Percentiles rank a stretch among this genome's conserved stretches.
Conservation (phyloP, 768 basidiomycete species). For the Boletus pseudopeckii region DNA sequence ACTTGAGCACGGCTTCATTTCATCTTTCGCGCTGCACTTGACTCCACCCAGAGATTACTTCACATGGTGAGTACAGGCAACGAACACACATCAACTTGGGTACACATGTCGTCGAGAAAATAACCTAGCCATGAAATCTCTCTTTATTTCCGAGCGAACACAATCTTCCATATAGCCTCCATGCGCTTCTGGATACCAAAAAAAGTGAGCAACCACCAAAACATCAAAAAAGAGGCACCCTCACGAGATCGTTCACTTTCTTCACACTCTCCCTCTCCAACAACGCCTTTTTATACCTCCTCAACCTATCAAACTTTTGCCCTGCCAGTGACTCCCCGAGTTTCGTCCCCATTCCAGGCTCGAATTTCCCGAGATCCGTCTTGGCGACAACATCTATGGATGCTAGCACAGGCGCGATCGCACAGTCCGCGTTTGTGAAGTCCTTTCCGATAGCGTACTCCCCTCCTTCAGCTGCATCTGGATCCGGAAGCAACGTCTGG, state of each 20-base stretch:
- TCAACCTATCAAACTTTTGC: conserved; percentile 45
- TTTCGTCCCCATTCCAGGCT: conserved; percentile 43
- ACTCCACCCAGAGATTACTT: no score
- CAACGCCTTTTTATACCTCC: conserved; percentile 46
- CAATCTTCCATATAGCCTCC: background rate
- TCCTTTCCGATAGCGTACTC: conserved; percentile 36
- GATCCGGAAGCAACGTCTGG: conserved; percentile 20
- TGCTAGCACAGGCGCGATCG: conserved; percentile 53
- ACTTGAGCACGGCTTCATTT: no score
- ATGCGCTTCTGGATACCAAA: conserved; percentile 1
- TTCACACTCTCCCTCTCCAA: conserved; percentile 36
- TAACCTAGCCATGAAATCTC: background rate
- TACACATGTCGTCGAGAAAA: no score
- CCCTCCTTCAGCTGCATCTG: conserved; percentile 41
- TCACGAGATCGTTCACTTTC: conserved; percentile 10
- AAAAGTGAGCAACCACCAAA: background rate
- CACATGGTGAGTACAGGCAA: no score
- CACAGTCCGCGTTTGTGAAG: conserved; percentile 61
- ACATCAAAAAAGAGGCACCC: background rate
- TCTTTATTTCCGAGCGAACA: background rate
- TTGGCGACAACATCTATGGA: conserved; percentile 39
- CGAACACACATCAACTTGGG: no score
- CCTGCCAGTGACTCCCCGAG: conserved; percentile 38
- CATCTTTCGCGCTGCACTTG: no score
- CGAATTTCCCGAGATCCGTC: conserved; percentile 49